Evolutionary conservation across 805 yeast genomes (phyloP), one percentile per base, ranked within the genome.

Genomic region (Saccharomycopsis guyanensis): DNA sequence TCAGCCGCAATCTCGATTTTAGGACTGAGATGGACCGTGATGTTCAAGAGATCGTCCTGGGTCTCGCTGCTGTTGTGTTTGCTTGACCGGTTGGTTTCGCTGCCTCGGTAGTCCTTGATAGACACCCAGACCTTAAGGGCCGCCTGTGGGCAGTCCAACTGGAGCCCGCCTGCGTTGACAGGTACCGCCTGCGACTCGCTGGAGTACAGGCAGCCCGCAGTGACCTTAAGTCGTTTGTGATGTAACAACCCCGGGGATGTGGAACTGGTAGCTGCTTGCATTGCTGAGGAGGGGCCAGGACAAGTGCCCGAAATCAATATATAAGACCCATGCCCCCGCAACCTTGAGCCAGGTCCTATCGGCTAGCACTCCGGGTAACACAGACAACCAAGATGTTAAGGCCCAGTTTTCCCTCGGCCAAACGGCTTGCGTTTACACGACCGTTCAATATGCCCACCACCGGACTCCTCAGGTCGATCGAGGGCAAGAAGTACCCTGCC

Each of bases 401-500:
- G n/a, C n/a, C n/a, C n/a, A 25, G 10, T 6, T 25, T 25, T 10
- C 29, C 29, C 10, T 25, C 29, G 29, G 29, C 29, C 29, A 25
- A 6, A 25, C 29, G 29, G 6, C 29, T 25, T 10, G n/a, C n/a
- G n/a, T 25, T 25, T 10, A 25, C 6, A 10, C 29, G 29, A 6
- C 6, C 19, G 5, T 15, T 15, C 18, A 33, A 15, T 15, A 33
- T 33, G 37, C 20, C 37, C 18, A 33, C 19, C 37, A 18, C 20
- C 20, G 13, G 32, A 8, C 32, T 10, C 13, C 46, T 50, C 22
- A 32, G 25, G 12, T 19, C 18, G 2, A 42, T 51, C 18, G 35
- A 38, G 36, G 42, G 29, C 29, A 31, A 43, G 32, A 83, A 83
- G 56, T 89, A 89, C 59, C 96, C 96, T 10, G 91, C 96, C 10